Base-by-base conservation (phyloP, 2,329 filamentous ascomycete species). In the Colletotrichum truncatum region DNA sequence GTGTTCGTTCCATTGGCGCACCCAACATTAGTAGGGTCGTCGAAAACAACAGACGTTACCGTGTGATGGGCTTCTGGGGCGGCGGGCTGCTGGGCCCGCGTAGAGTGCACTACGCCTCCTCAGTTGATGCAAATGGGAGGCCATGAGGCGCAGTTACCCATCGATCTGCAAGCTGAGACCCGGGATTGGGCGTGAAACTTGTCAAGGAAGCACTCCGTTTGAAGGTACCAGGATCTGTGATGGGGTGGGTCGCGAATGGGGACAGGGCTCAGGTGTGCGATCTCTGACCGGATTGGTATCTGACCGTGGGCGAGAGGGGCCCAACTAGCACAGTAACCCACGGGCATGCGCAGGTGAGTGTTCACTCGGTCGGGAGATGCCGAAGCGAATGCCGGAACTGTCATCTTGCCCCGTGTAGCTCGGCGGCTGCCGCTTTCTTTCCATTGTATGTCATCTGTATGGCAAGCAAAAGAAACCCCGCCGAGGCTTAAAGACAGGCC, bases 151-250 rank as follows among this genome's bases (percentile, higher is more conserved):
- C 71, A 75, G 73, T 70, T 68, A 41, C 61, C 69, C 69, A 71
- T 74, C 73, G 78, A 80, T 80, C 76, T 74, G 61, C 79, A 73
- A 73, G 71, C 76, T 81, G 78, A 81, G 75, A 81, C 79, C 76
- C 67, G 69, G 70, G 67, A 75, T 73, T 70, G 72, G 71, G 74
- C 74, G 74, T 80, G 78, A 80, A 80, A 82, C 78, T 70, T 69
- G 70, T 72, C 70, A 68, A 69, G 69, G 69, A 64, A 66, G 70
- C 70, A 69, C 67, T 68, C 71, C 63, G 64, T 66, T 66, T 66
- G 64, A 66, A 55, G 38, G 46, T 34, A 53, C 59, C 48, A 52
- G 64, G 64, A 66, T 66, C 51, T 62, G 63, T 65, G 48, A 56
- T 61, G 57, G 63, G 34, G 63, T 66, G 63, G 57, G 51, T 58